These are phyloP conservation scores for Hypoxylon subgilvum DNA, from an alignment of 495 filamentous ascomycete species.

Conservation along the genomic window DNA sequence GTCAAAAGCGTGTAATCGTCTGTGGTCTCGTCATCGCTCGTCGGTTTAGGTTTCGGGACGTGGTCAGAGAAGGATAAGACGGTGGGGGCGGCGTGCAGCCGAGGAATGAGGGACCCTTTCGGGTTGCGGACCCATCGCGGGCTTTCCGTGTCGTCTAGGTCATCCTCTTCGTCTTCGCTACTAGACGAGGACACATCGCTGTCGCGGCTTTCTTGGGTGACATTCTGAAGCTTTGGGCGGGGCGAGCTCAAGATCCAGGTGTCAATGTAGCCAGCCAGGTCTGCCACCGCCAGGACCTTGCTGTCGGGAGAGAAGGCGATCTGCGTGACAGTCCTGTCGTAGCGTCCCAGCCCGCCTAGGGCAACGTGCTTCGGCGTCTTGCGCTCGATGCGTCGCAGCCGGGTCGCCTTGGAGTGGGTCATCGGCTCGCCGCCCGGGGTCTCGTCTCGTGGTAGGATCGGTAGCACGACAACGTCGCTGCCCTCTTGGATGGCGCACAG, in stretches of 20 bases:
- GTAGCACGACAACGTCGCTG: constrained; percentile 73
- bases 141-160: constrained; percentile 14
- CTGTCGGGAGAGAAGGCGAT: constrained; percentile 82
- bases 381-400: constrained; percentile 66
- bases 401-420: constrained; percentile 53
- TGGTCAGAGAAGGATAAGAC: constrained; percentile 71
- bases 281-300: constrained; percentile 74
- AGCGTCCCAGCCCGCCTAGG: constrained; percentile 74
- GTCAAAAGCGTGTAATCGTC: constrained; percentile 69
- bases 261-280: constrained; percentile 85
- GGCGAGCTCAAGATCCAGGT: constrained; percentile 68
- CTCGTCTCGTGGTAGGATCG: constrained; percentile 31
- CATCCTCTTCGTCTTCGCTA: constrained; percentile 61
- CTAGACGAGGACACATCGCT: constrained; percentile 55
- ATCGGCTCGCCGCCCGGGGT: constrained; percentile 40
- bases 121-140: constrained; percentile 44
- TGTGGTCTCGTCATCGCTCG: constrained; percentile 45
- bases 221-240: constrained; percentile 52
- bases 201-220: constrained; percentile 39
- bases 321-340: constrained; percentile 76
- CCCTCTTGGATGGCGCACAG: constrained; percentile 81
- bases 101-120: constrained; percentile 74
- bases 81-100: constrained; percentile 70
- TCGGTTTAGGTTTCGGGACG: constrained; percentile 36
- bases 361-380: constrained; percentile 60